Evolutionary conservation across 2,329 filamentous ascomycete species (phyloP).

Genomic region (Tolypocladium ophioglossoides): DNA sequence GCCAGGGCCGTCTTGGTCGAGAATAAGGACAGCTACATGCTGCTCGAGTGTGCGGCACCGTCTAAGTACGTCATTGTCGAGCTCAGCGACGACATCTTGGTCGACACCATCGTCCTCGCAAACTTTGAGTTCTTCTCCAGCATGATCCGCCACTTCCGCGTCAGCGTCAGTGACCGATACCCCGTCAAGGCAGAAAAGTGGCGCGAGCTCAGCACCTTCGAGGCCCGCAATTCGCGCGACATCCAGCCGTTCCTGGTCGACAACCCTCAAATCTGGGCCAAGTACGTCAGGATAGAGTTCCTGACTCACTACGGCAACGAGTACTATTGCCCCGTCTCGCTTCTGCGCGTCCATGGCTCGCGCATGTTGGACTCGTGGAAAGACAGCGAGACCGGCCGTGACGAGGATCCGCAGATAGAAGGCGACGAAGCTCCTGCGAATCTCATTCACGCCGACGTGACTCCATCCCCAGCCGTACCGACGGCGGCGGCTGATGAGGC

Average conservation of each 20-base stretch:
- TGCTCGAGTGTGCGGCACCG: constrained; percentile 74
- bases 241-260: constrained; percentile 92
- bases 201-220: constrained; percentile 79
- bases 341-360: constrained; percentile 86
- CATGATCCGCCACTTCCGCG: constrained; percentile 81
- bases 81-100: constrained; percentile 73
- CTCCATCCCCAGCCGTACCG: neutral
- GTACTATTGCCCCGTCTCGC: constrained; percentile 87
- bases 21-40: constrained; percentile 98
- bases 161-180: constrained; percentile 91
- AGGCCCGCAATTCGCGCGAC: constrained; percentile 84
- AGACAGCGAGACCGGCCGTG: constrained; percentile 59
- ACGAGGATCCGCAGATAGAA: constrained; percentile 44
- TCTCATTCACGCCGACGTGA: neutral
- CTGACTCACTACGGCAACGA: constrained; percentile 91
- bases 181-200: constrained; percentile 88
- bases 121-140: constrained; percentile 99
- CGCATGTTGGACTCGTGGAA: constrained; percentile 93
- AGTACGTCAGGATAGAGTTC: constrained; percentile 87
- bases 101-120: constrained; percentile 93
- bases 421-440: constrained; percentile 8
- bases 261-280: constrained; percentile 90
- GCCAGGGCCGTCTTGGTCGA: constrained; percentile 82
- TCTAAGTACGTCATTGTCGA: constrained; percentile 96
- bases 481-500: neutral